These are phyloP conservation scores for Cytospora paraplurivora DNA, from an alignment of 2,329 filamentous ascomycete genomes.

Conservation along the genomic window DNA sequence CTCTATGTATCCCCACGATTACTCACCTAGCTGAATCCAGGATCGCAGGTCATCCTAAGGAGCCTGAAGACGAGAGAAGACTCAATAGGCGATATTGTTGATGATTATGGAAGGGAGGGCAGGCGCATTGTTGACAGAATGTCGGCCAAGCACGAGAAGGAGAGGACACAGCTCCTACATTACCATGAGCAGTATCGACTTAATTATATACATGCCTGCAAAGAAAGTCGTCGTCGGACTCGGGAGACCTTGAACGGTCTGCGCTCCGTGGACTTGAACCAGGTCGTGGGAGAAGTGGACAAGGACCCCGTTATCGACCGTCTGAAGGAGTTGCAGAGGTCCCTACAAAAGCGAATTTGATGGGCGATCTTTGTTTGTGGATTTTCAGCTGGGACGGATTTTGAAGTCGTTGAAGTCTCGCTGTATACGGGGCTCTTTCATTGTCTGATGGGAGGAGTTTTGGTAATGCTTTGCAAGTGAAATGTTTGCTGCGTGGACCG, in stretches of 20 bases:
- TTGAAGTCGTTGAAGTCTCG: neutral
- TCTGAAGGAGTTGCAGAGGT: slow-evolving; percentile 1
- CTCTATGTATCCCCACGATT: too few relatives aligned
- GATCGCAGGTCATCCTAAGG: slow-evolving; percentile 18
- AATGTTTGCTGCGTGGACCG: neutral
- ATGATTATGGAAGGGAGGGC: slow-evolving; percentile 16
- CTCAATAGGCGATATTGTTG: slow-evolving; percentile 14
- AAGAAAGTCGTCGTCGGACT: neutral
- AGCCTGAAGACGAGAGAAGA: slow-evolving; percentile 19
- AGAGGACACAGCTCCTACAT: slow-evolving; percentile 5
- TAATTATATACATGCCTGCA: neutral
- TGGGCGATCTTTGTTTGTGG: neutral
- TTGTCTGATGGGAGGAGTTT: neutral
- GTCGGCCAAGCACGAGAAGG: slow-evolving; percentile 5
- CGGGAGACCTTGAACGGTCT: neutral
- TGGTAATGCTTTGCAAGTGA: too few relatives aligned
- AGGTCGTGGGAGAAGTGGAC: neutral
- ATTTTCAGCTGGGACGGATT: neutral
- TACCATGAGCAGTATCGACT: slow-evolving; percentile 17
- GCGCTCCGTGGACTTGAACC: slow-evolving; percentile 2
- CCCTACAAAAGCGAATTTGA: neutral
- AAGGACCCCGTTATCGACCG: neutral
- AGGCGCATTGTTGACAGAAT: slow-evolving; percentile 13
- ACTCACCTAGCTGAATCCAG: neutral
- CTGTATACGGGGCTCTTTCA: neutral